Evolutionary conservation across 805 yeast species (phyloP), one percentile per base, ranked within the genome.

Genomic region (Candida khao-thaluensis): DNA sequence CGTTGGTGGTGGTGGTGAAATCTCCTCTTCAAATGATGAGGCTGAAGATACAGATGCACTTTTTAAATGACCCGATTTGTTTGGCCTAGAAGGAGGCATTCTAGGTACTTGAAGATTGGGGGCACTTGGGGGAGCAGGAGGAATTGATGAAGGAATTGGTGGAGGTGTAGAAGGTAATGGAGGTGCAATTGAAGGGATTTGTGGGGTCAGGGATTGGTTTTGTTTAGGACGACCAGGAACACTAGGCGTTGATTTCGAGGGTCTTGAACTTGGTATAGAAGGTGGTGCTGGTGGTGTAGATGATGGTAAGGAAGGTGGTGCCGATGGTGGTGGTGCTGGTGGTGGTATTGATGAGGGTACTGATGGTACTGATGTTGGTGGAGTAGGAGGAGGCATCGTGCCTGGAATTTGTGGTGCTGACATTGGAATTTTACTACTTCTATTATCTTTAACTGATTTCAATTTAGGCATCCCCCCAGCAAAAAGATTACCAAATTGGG

Each of bases 381-480:
- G 5, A 3, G 29, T 18, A 10, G 32, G 8, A n/a, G 48, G 39
- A 21, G 50, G 42, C 3, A 14, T 15, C 22, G 30, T 32, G 7
- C 35, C 51, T 2, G 74, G 73, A 24, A 65, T 56, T 23, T 51
- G 44, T 6, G 76, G 76, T 2, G 72, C 71, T 11, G 66, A 50
- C 7, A 52, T 46, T 1, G 71, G 70, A 8, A 65, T 56, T 11
- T 64, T 51, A 1, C 62, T 66, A 12, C 62, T 28, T 26, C 73
- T 56, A 43, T 66, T 67, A 43, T 69, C 71, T 22, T 50, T 54
- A 7, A 54, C 57, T 29, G 59, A 57, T 37, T 75, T 78, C 44
- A 85, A 67, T 52, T 82, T 82, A 6, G 95, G 93, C 60, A 86
- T 71, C 1, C 95, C 95, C 5, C 83, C 86, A 3, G 93, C 88